Base-by-base conservation (phyloP, 257 asterid genomes). In the Orobanche coerulescens region DNA sequence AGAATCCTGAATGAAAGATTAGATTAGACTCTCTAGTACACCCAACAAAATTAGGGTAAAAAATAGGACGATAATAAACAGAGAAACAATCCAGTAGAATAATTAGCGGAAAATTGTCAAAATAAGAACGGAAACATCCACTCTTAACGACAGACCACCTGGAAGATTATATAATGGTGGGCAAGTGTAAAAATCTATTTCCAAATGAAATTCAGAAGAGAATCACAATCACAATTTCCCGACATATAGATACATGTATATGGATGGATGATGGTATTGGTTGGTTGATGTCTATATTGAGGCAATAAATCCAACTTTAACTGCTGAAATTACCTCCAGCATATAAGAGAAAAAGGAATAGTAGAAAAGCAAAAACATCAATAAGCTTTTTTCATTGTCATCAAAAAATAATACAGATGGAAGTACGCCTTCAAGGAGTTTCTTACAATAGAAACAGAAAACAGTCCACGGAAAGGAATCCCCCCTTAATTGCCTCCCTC, bases 361-460 rank as follows among this genome's bases (percentile, higher is more conserved):
- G 64, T 49, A 18, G 66, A 26, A 68, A 70, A 61, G 34, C 61
- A 71, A 75, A 14, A 52, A 63, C 42, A 61, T 62, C 47, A 60
- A 47, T 42, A 65, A 65, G 66, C 68, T 75, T 65, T 77, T 78
- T 75, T 76, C 70, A 77, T 64, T 80, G 79, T 79, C 79, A 76
- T 66, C 88, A 70, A 83, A 80, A 76, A 82, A 65, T 58, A 82
- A 86, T 88, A 85, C 96, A 85, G 72, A 76, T 77, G 76, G 78
- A 75, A 84, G 76, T 73, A 77, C 81, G 74, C 95, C 96, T 75
- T 81, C 72, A 76, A 86, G 81, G 70, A 77, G 88, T 92, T 81
- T 81, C 98, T 93, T 93, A 93, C 98, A 84, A 89, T 84, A 84
- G 97, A 86, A 85, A 82, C 84, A 79, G 94, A 86, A 82, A 87